Evolutionary conservation across 2,329 filamentous ascomycete genomes (phyloP).

Genomic region (Epicoccum nigrum): DNA sequence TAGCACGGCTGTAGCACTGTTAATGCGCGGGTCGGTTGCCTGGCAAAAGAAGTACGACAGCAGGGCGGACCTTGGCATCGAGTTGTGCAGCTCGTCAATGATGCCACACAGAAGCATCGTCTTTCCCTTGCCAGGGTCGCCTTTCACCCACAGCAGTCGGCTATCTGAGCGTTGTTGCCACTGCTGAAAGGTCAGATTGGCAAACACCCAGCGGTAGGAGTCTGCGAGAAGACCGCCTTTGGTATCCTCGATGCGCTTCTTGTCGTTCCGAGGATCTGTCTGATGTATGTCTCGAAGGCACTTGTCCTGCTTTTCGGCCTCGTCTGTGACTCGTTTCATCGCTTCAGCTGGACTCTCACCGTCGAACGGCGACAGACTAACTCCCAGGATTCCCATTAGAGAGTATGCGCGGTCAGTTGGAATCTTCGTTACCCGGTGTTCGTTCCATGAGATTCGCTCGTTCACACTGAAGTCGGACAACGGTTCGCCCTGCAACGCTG

Average conservation of each 20-base stretch:
- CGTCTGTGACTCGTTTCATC: too few species aligned
- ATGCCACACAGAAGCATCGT: slow-evolving; percentile 45
- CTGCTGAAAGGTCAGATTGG: slow-evolving; percentile 26
- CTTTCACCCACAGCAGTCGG: slow-evolving; percentile 47
- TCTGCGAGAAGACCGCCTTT: slow-evolving; percentile 12
- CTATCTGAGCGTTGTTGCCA: slow-evolving; percentile 31
- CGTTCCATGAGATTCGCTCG: too few species aligned
- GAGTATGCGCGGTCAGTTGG: too few species aligned
- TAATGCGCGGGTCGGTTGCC: slow-evolving; percentile 42
- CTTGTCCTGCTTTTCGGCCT: too few species aligned
- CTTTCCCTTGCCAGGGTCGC: slow-evolving; percentile 36
- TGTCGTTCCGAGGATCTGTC: slow-evolving; percentile 17
- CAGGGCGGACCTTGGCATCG: slow-evolving; percentile 13
- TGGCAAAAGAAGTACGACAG: slow-evolving; percentile 47
- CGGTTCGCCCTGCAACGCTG: too few species aligned
- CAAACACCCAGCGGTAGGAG: slow-evolving; percentile 29
- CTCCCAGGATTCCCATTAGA: too few species aligned
- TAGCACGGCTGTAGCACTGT: slow-evolving; percentile 50
- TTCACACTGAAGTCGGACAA: too few species aligned
- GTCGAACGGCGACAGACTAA: too few species aligned
- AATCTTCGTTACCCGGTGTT: too few species aligned
- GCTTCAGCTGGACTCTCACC: too few species aligned
- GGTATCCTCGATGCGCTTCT: slow-evolving; percentile 9
- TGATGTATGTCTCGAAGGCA: too few species aligned
- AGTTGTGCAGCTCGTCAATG: slow-evolving; percentile 38